Percentiles rank a stretch among this genome's conserved stretches.
phyloP scores from a whole-genome alignment of 768 basidiomycete species.

The Boletus tylopilopsis region DNA sequence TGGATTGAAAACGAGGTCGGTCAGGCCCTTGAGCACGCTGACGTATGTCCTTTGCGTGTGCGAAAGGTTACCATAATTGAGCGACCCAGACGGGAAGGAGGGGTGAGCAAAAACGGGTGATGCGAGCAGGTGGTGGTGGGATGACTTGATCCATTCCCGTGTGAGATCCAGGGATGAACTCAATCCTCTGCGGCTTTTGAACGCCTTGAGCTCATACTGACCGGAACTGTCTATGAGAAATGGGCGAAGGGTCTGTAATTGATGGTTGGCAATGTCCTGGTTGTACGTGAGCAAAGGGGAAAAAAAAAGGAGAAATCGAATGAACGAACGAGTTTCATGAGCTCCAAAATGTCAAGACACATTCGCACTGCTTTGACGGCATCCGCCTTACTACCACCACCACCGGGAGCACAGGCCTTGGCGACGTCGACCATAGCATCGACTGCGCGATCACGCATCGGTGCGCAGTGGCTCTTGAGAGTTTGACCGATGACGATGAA shows the following conservation, averaged over 20 bases:
- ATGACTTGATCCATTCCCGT: slow-evolving; percentile 60
- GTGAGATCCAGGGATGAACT: slow-evolving; percentile 50
- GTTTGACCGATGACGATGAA: slow-evolving; percentile 77
- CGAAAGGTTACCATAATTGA: slow-evolving; percentile 44
- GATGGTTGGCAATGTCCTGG: slow-evolving; percentile 96
- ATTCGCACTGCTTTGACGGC: slow-evolving; percentile 71
- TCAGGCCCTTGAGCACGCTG: slow-evolving; percentile 53
- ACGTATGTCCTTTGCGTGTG: slow-evolving; percentile 46
- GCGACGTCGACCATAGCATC: slow-evolving; percentile 80
- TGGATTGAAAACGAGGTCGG: slow-evolving; percentile 63
- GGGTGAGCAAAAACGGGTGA: slow-evolving; percentile 42
- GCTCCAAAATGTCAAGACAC: slow-evolving; percentile 88
- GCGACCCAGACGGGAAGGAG: slow-evolving; percentile 37
- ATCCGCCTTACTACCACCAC: slow-evolving; percentile 52
- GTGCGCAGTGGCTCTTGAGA: slow-evolving; percentile 88
- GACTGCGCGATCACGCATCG: slow-evolving; percentile 83
- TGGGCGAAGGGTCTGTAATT: slow-evolving; percentile 89
- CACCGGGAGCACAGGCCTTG: slow-evolving; percentile 51
- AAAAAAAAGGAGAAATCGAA: slow-evolving; percentile 12
- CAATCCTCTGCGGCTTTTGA: slow-evolving; percentile 54
- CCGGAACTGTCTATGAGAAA: slow-evolving; percentile 78
- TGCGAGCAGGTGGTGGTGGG: slow-evolving; percentile 45
- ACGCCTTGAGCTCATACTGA: slow-evolving; percentile 74
- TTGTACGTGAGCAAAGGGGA: slow-evolving; percentile 21
- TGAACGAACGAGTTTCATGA: slow-evolving; percentile 87